Evolutionary conservation across 2,329 filamentous ascomycete species (phyloP).

Genomic region (Aureobasidium sp.): DNA sequence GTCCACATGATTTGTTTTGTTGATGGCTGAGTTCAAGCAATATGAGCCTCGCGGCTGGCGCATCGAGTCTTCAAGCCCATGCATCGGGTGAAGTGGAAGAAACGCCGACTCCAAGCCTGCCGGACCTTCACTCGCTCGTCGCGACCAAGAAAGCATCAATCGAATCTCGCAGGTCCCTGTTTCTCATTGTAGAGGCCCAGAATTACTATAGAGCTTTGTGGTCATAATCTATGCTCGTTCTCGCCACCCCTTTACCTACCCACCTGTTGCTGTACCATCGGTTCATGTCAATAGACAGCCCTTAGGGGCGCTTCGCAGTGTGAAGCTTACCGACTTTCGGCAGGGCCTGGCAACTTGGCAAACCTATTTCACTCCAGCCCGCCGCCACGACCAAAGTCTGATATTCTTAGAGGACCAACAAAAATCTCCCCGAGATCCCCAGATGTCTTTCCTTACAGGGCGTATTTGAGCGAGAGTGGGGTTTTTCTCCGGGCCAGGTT

Average conservation of each 20-base stretch:
- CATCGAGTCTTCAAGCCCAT: neutral
- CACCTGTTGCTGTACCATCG: neutral
- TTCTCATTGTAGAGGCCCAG: neutral
- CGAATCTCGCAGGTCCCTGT: neutral
- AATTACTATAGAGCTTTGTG: neutral
- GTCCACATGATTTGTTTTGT: neutral
- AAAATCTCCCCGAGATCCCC: neutral
- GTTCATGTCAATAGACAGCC: neutral
- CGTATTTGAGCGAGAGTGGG: neutral
- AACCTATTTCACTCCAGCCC: neutral
- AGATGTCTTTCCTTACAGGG: constrained; percentile 6
- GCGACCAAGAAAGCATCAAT: neutral
- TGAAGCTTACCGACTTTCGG: neutral
- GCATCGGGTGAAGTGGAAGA: neutral
- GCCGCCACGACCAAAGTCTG: neutral
- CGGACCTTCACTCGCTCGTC: neutral
- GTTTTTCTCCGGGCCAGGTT: no score
- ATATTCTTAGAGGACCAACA: neutral
- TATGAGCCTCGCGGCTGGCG: neutral
- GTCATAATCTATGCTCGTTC: neutral
- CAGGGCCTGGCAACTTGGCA: neutral
- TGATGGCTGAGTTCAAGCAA: neutral
- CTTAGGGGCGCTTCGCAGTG: neutral
- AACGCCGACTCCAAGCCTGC: neutral
- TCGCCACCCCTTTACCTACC: neutral